Conservation (phyloP, 371 early-diverging fungal genomes). For the Mucor irregularis region DNA sequence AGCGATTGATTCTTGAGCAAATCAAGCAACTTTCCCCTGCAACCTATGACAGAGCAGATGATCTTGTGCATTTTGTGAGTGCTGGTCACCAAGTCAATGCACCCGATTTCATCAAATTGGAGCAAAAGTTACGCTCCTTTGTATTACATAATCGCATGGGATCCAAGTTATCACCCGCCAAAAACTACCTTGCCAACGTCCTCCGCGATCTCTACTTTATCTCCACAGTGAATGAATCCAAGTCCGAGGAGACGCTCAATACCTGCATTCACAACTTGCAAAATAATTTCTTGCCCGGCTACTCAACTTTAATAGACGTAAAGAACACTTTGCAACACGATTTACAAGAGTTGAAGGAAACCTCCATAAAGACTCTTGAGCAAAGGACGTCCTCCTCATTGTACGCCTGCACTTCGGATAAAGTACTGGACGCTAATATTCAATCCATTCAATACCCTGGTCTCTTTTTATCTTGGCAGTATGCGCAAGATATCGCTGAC, state of each 20-base stretch:
- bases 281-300: constrained; percentile 27
- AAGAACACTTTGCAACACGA: background rate
- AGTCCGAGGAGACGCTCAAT: constrained; percentile 32
- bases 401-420: constrained; percentile 41
- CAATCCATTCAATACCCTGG: constrained; percentile 83
- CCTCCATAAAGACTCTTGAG: background rate
- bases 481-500: constrained; percentile 76
- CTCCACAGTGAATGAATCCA: constrained; percentile 52
- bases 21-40: constrained; percentile 90
- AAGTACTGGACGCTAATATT: constrained; percentile 61
- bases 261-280: constrained; percentile 46
- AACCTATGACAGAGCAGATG: constrained; percentile 88
- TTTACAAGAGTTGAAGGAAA: background rate
- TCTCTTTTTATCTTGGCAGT: constrained; percentile 79
- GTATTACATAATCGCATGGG: constrained; percentile 91
- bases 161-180: constrained; percentile 93
- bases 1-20: constrained; percentile 89
- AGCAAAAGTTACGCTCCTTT: constrained; percentile 85
- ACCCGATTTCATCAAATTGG: constrained; percentile 77
- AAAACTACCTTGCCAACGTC: constrained; percentile 85
- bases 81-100: constrained; percentile 63
- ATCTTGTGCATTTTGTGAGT: constrained; percentile 96
- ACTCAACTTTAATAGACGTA: background rate
- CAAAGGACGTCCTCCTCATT: background rate
- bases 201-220: constrained; percentile 65